phyloP scores from a whole-genome alignment of 2,329 filamentous ascomycete genomes.

The Fusarium papillatum region DNA sequence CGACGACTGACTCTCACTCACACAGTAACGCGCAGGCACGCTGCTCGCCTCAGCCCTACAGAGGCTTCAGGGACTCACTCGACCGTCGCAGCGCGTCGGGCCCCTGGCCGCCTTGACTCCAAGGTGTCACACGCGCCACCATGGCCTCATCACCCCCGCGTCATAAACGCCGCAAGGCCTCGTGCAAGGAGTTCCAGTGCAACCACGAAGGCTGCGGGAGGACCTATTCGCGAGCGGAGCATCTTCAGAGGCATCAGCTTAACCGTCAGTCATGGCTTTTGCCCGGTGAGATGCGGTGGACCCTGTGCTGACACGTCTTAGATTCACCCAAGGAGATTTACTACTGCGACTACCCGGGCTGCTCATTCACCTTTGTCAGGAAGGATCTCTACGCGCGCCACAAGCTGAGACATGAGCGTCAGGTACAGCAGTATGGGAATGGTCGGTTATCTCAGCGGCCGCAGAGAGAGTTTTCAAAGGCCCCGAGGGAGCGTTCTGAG shows the following conservation, averaged over 20 bases:
- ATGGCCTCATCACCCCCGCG: conserved; percentile 46
- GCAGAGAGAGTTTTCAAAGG: conserved; percentile 41
- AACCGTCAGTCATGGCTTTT: conserved; percentile 35
- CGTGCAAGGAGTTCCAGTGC: conserved; percentile 47
- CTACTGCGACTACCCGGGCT: conserved; percentile 45
- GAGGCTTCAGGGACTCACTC: background rate
- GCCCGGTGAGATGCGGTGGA: background rate
- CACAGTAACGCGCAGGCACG: conserved; percentile 7
- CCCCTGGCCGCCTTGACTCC: conserved; percentile 15
- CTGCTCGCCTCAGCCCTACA: background rate
- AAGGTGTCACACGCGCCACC: conserved; percentile 24
- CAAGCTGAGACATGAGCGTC: conserved; percentile 44
- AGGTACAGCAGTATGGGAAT: conserved; percentile 44
- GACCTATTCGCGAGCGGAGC: conserved; percentile 45
- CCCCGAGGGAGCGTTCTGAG: conserved; percentile 32
- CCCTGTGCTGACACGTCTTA: conserved; percentile 29
- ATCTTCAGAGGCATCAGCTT: conserved; percentile 45
- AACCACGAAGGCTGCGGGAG: conserved; percentile 46
- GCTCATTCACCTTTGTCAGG: conserved; percentile 46
- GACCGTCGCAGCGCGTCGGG: conserved; percentile 11
- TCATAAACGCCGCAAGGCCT: conserved; percentile 48
- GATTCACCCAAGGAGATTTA: conserved; percentile 48
- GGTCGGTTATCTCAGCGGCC: conserved; percentile 42
- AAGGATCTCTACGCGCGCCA: conserved; percentile 46
- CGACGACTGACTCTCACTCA: background rate